Conservation (phyloP, 441 rosid species). For the Capsella rubella region DNA sequence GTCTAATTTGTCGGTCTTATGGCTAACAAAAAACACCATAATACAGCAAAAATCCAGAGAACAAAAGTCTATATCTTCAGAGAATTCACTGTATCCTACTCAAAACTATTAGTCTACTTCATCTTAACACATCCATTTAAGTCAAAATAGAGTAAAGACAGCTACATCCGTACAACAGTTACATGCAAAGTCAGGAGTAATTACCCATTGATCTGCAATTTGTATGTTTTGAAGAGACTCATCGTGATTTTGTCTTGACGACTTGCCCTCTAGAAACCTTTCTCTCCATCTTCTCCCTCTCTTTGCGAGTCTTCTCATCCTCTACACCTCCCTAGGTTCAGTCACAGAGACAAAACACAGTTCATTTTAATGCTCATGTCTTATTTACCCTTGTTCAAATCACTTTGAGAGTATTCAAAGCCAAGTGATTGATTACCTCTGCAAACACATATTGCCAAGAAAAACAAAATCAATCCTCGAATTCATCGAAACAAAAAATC, state of each 20-base stretch:
- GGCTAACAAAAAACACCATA: constrained; percentile 2
- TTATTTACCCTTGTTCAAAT: constrained; percentile 9
- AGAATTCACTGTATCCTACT: not conserved
- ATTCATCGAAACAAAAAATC: not conserved
- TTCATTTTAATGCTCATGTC: not conserved
- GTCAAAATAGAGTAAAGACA: constrained; percentile 17
- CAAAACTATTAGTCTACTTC: constrained; percentile 1
- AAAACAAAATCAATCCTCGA: constrained; percentile 14
- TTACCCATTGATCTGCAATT: constrained; percentile 15
- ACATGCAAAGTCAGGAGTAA: constrained; percentile 23
- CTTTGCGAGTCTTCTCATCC: constrained; percentile 46
- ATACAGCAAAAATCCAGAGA: not conserved
- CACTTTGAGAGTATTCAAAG: constrained; percentile 8
- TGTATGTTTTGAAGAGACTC: constrained; percentile 24
- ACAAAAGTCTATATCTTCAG: not conserved
- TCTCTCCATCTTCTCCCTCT: constrained; percentile 49
- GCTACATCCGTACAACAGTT: constrained; percentile 30
- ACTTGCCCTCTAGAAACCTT: constrained; percentile 42
- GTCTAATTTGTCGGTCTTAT: not conserved
- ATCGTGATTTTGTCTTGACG: constrained; percentile 37
- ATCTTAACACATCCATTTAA: constrained; percentile 23
- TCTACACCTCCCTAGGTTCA: constrained; percentile 40
- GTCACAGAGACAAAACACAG: constrained; percentile 1
- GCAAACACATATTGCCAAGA: constrained; percentile 9
- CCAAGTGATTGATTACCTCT: constrained; percentile 57